Conservation (phyloP, 1,139 yeast genomes). For the Scheffersomyces stambukii region DNA sequence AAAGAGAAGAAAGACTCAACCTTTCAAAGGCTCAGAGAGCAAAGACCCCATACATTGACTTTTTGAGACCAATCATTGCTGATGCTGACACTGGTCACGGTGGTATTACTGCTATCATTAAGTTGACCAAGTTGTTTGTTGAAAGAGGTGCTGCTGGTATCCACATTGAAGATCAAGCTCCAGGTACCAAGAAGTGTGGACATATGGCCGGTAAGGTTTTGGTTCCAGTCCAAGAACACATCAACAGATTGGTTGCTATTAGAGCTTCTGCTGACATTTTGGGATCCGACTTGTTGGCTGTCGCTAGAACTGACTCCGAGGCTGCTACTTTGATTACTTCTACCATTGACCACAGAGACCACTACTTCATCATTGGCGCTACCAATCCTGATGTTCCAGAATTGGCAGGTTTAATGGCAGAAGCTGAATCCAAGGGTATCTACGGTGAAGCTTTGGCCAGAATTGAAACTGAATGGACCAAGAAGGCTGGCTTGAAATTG, state of each 20-base stretch:
- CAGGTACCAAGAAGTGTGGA: constrained; percentile 98
- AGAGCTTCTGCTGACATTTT: constrained; percentile 95
- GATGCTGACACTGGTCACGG: constrained; percentile 99
- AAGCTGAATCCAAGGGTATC: constrained; percentile 73
- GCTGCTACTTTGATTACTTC: constrained; percentile 94
- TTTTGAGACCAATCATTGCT: constrained; percentile 90
- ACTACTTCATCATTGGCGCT: constrained; percentile 85
- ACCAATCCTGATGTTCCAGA: constrained; percentile 80
- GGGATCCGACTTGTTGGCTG: constrained; percentile 79
- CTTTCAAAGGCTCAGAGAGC: constrained; percentile 61
- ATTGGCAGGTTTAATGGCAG: constrained; percentile 72
- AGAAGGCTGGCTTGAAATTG: constrained; percentile 78
- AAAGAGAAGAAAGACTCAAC: constrained; percentile 76
- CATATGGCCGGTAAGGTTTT: constrained; percentile 98
- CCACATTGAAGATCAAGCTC: constrained; percentile 98
- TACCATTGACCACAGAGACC: constrained; percentile 92
- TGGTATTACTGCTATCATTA: constrained; percentile 93
- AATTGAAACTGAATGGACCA: constrained; percentile 81
- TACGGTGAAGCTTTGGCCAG: constrained; percentile 66
- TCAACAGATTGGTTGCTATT: constrained; percentile 87
- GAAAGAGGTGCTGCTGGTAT: constrained; percentile 99
- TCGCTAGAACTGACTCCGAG: constrained; percentile 96
- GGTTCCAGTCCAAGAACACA: constrained; percentile 96
- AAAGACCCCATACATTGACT: constrained; percentile 65
- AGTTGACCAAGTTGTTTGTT: constrained; percentile 91